phyloP scores from a whole-genome alignment of 139 green algal genomes.

The Chlorella sp. region DNA sequence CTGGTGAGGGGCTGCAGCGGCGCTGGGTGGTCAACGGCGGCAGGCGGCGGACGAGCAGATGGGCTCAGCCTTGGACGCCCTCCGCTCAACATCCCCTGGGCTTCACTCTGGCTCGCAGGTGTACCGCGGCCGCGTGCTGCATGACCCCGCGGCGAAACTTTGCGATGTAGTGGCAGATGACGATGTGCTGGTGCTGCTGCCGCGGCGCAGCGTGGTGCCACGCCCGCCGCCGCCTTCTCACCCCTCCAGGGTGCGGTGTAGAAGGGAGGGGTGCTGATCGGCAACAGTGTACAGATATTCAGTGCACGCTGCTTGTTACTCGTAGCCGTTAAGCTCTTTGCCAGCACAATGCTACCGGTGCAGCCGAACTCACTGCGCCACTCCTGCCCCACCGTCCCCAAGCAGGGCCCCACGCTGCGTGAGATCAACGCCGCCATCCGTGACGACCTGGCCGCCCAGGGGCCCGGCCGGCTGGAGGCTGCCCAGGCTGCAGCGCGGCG shows the following conservation, averaged over 20 bases:
- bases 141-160: not conserved
- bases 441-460: not conserved
- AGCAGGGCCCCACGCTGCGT: not conserved
- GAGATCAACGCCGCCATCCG: conserved; percentile 37
- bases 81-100: not conserved
- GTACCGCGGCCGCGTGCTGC: not conserved
- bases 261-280: not conserved
- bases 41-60: no score
- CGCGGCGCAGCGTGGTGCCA: not conserved
- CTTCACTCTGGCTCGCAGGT: not conserved
- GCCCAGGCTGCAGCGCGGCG: not conserved
- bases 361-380: not conserved
- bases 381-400: not conserved
- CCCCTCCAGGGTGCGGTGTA: not conserved
- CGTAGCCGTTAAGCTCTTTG: not conserved
- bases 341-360: not conserved
- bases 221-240: not conserved
- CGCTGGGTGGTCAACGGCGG: no score
- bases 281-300: no score
- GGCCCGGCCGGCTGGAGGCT: conserved; percentile 2
- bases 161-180: not conserved
- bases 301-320: no score
- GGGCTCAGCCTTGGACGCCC: not conserved
- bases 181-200: conserved; percentile 22
- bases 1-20: not conserved